Base-by-base conservation (phyloP, 805 yeast species). In the Yamadazyma philogaea region DNA sequence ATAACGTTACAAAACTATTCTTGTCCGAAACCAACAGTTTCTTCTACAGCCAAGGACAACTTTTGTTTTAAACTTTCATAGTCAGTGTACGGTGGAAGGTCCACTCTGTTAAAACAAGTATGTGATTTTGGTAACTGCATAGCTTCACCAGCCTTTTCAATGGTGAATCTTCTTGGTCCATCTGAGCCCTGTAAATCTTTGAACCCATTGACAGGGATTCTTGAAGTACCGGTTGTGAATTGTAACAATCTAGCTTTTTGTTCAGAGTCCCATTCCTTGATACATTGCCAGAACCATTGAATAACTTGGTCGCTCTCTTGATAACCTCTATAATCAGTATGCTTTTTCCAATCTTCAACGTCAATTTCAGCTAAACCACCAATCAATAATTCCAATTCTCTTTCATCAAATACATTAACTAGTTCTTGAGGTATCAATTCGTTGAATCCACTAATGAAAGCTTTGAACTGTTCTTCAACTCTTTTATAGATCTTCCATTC, bases 331-430 rank as follows among this genome's bases (percentile, higher is more conserved):
- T 93, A 93, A 66, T 93, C 99, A 16, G 99, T 93, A 64, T 93
- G 97, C 63, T 88, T 90, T 70, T 89, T 93, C 99, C 99, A 93
- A 72, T 93, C 99, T 51, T 90, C 97, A 45, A 91, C 86, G 65
- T 93, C 99, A 57, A 93, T 91, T 58, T 93, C 99, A 2, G 97
- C 93, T 59, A 93, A 82, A 65, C 99, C 99, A 63, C 99, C 99
- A 66, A 93, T 93, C 60, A 93, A 78, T 61, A 93, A 73, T 73
- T 93, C 99, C 51, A 93, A 72, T 68, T 93, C 99, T 64, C 97
- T 84, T 71, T 93, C 99, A 67, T 93, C 99, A 62, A 93, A 93
- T 34, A 93, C 99, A 53, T 87, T 88, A 43, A 93, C 95, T 47
- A 93, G 72, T 63, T 93, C 99, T 67, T 90, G 96, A 22, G 99